These are phyloP conservation scores for Aurantiochytrium sp. DNA, from an alignment of 108 stramenopile species.

Conservation along the genomic window DNA sequence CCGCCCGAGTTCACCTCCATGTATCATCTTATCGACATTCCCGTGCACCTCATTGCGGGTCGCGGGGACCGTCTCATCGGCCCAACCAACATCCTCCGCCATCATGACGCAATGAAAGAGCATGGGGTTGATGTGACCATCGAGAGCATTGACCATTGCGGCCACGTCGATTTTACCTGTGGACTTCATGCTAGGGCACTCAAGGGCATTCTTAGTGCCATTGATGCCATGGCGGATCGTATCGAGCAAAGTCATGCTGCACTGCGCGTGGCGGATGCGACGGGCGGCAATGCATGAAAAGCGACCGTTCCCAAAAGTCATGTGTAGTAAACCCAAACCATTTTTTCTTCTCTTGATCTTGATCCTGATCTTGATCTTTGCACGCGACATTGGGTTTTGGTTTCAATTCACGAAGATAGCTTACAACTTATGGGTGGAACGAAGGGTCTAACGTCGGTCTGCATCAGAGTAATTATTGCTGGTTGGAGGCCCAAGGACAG, in stretches of 20 bases:
- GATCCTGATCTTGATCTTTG: too few relatives aligned
- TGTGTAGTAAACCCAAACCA: too few relatives aligned
- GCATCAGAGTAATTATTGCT: too few relatives aligned
- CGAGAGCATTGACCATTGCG: neutral
- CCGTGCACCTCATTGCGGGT: conserved; percentile 19
- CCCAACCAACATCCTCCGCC: neutral
- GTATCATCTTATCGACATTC: conserved; percentile 17
- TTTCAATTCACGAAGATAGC: too few relatives aligned
- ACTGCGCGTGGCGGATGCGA: too few relatives aligned
- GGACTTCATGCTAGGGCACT: neutral
- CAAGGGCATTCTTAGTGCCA: neutral
- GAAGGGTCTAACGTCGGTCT: too few relatives aligned
- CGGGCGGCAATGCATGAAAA: too few relatives aligned
- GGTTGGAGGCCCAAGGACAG: neutral
- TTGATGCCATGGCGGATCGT: neutral
- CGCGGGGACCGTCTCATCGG: conserved; percentile 19
- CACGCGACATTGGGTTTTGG: too few relatives aligned
- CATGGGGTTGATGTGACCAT: neutral
- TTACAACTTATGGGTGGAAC: too few relatives aligned
- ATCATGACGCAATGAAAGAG: neutral
- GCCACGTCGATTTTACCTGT: conserved; percentile 25
- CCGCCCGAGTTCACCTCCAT: neutral
- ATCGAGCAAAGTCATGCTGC: neutral
- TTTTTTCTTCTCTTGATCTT: too few relatives aligned
- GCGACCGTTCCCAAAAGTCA: too few relatives aligned